Base-by-base conservation (phyloP, 2,329 filamentous ascomycete genomes). In the Ascochyta viciae-villosae region DNA sequence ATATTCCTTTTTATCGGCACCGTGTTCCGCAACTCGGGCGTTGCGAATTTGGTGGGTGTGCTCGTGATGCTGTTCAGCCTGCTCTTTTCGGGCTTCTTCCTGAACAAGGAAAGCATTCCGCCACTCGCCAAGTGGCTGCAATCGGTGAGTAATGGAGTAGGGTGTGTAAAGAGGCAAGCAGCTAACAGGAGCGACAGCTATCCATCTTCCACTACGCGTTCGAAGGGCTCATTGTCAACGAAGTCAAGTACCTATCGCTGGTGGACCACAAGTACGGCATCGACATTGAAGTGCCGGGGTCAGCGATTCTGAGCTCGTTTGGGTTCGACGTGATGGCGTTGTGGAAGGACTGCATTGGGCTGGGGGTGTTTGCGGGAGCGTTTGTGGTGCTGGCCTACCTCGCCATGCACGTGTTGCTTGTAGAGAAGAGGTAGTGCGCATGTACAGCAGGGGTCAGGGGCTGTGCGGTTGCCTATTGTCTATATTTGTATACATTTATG, bases 191-290 rank as follows among this genome's bases (percentile, higher is more conserved):
- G 3, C 16, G 3, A 10, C 64, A 89, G 78, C 80, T 99, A 8
- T 97, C 93, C 1, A 99, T 99, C 61, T 99, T 99, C 84, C 95
- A 99, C 74, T 99, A 96, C 72, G 94, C 89, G 5, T 98, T 98
- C 67, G 95, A 99, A 81, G 90, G 91, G 2, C 84, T 99, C 13
- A 96, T 98, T 61, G 95, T 99, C 66, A 99, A 98, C 72, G 95
- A 99, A 79, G 96, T 97, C 42, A 88, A 92, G 24, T 91, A 92
- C 68, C 82, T 99, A 39, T 94, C 90, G 0, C 84, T 99, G 24
- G 86, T 96, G 38, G 95, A 99, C 74, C 89, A 95, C 76, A 96
- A 98, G 77, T 97, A 96, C 58, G 95, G 95, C 6, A 85, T 99
- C 5, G 92, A 98, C 70, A 99, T 99, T 61, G 94, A 95, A 48